Percentiles rank a stretch among this genome's conserved stretches.
These are phyloP conservation scores for Nannochloropsis gaditana DNA, from an alignment of 108 stramenopile genomes.

Conservation along the genomic window DNA sequence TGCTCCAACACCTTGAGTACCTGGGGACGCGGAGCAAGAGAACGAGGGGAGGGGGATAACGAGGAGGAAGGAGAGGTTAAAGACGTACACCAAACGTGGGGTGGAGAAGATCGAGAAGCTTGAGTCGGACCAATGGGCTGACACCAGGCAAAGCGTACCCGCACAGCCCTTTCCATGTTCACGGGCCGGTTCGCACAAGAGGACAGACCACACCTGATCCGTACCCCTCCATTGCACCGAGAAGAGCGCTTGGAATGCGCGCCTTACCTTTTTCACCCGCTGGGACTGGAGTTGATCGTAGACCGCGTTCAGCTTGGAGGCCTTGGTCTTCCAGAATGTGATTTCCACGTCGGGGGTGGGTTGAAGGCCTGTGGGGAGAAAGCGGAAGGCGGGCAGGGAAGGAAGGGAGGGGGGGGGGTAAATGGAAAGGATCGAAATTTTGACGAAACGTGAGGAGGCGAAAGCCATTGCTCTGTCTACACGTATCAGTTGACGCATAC, in stretches of 20 bases:
- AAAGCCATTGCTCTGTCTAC: not conserved
- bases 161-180: too few relatives aligned
- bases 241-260: too few relatives aligned
- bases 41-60: not conserved
- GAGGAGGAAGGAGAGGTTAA: not conserved
- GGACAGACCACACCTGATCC: too few relatives aligned
- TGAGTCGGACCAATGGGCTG: too few relatives aligned
- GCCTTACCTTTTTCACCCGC: slow-evolving; percentile 48
- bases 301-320: slow-evolving; percentile 72
- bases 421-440: too few relatives aligned
- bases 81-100: too few relatives aligned
- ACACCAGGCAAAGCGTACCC: too few relatives aligned
- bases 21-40: slow-evolving; percentile 35
- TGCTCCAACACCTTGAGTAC: slow-evolving; percentile 69
- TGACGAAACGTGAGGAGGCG: not conserved
- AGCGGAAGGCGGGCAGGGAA: not conserved
- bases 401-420: too few relatives aligned
- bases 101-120: too few relatives aligned
- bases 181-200: too few relatives aligned
- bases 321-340: slow-evolving; percentile 77
- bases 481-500: not conserved
- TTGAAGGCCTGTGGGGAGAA: slow-evolving; percentile 34
- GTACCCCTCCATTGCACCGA: too few relatives aligned
- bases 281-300: slow-evolving; percentile 76
- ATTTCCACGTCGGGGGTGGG: slow-evolving; percentile 81